phyloP scores from a whole-genome alignment of 805 yeast species.

The Lipomyces yamanashiensis region DNA sequence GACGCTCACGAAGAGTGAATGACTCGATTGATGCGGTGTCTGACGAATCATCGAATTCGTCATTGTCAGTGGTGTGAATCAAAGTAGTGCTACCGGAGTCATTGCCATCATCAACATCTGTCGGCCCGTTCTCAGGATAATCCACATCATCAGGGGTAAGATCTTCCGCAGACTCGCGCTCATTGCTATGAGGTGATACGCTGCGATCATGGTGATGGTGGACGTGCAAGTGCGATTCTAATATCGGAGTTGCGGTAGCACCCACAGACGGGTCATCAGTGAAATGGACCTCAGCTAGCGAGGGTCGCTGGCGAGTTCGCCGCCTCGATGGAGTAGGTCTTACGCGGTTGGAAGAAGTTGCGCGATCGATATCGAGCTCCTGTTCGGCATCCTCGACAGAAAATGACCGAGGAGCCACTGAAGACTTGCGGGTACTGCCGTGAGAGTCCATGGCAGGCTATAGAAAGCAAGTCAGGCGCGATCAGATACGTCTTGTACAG shows the following conservation, averaged over 20 bases:
- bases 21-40: slow-evolving; percentile 67
- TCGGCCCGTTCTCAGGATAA: slow-evolving; percentile 13
- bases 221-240: slow-evolving; percentile 26
- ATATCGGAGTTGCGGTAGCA: slow-evolving; percentile 28
- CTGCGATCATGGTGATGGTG: slow-evolving; percentile 28
- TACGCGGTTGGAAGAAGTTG: slow-evolving; percentile 17
- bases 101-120: slow-evolving; percentile 34
- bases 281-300: slow-evolving; percentile 35
- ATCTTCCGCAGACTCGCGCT: not conserved
- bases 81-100: slow-evolving; percentile 32
- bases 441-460: slow-evolving; percentile 21
- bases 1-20: slow-evolving; percentile 86
- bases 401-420: slow-evolving; percentile 22
- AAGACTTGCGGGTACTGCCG: slow-evolving; percentile 18
- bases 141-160: slow-evolving; percentile 14
- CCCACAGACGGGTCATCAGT: slow-evolving; percentile 35
- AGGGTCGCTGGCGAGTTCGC: slow-evolving; percentile 29
- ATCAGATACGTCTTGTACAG: not conserved
- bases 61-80: slow-evolving; percentile 38
- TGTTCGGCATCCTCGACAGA: slow-evolving; percentile 33
- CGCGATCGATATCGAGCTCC: slow-evolving; percentile 26
- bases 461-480: not conserved
- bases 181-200: slow-evolving; percentile 6
- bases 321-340: slow-evolving; percentile 14
- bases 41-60: slow-evolving; percentile 44